Evolutionary conservation across 192 early-diverging fungal genomes (phyloP).

Genomic region (Backusella mclennaniae): DNA sequence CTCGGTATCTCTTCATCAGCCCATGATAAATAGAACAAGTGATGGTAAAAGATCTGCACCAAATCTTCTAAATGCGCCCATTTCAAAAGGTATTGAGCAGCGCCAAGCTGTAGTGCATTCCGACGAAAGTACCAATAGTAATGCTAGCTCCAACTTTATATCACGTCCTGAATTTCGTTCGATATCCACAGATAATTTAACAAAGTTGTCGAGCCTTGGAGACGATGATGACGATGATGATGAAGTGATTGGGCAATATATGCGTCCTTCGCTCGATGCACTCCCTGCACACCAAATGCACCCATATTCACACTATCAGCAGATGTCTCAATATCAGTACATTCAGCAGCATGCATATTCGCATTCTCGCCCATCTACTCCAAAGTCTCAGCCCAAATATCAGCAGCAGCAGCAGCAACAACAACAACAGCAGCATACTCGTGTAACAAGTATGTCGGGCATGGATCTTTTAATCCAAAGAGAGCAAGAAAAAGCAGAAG

Average conservation of each 20-base stretch:
- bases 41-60: not conserved
- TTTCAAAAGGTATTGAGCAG: not conserved
- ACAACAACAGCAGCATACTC: conserved; percentile 13
- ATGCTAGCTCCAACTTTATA: not conserved
- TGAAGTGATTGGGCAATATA: conserved; percentile 12
- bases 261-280: conserved; percentile 8
- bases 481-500: conserved; percentile 28
- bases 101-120: conserved; percentile 4
- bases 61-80: not conserved
- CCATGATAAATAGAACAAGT: not conserved
- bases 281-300: conserved; percentile 11
- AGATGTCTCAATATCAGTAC: conserved; percentile 4
- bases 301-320: conserved; percentile 10
- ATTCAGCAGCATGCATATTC: conserved; percentile 3
- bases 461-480: conserved; percentile 35
- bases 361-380: conserved; percentile 6
- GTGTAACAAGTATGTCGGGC: conserved; percentile 24
- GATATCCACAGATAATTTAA: not conserved
- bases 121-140: conserved; percentile 15
- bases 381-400: not conserved
- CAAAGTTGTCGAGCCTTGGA: not conserved
- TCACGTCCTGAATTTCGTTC: not conserved
- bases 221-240: conserved; percentile 9
- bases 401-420: conserved; percentile 13
- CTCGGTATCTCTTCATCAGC: not conserved